Conservation (phyloP, 352 stramenopile genomes). For the Phytophthora gonapodyides region DNA sequence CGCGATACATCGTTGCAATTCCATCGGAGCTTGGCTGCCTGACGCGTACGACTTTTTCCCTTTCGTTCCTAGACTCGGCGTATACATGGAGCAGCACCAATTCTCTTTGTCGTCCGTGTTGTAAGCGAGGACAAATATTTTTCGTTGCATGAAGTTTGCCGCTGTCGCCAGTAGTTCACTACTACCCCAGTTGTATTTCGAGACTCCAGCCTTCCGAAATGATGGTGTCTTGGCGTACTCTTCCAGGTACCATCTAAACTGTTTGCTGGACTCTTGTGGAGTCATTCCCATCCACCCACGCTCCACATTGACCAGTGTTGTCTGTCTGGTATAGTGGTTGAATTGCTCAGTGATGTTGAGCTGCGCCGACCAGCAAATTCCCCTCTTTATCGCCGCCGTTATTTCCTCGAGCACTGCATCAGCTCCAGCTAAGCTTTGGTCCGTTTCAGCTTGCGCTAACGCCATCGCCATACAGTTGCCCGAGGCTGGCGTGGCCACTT, state of each 20-base stretch:
- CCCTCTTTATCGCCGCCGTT: background rate
- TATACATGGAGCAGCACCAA: slow-evolving; percentile 1
- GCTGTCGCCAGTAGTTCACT: background rate
- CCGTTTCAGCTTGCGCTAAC: background rate
- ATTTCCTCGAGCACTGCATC: slow-evolving; percentile 5
- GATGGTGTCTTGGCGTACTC: slow-evolving; percentile 3
- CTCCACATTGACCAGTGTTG: background rate
- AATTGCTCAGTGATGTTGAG: slow-evolving; percentile 9
- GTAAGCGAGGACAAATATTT: background rate
- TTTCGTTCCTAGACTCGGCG: background rate
- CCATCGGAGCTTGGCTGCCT: background rate
- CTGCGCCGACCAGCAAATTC: background rate
- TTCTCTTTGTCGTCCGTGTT: background rate
- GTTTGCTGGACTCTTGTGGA: background rate
- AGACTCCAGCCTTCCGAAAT: background rate
- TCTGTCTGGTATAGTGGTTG: background rate
- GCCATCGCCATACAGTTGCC: slow-evolving; percentile 20
- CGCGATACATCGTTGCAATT: background rate
- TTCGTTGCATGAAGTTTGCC: background rate
- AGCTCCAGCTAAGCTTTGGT: too few relatives aligned
- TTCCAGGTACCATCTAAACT: slow-evolving; percentile 16
- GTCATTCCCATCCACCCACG: slow-evolving; percentile 4
- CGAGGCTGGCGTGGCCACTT: background rate
- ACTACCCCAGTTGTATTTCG: slow-evolving; percentile 7
- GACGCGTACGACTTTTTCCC: background rate